These are phyloP conservation scores for Amaranthus hypochondriacus DNA, from an alignment of 148 eudicot genomes.

Conservation along the genomic window DNA sequence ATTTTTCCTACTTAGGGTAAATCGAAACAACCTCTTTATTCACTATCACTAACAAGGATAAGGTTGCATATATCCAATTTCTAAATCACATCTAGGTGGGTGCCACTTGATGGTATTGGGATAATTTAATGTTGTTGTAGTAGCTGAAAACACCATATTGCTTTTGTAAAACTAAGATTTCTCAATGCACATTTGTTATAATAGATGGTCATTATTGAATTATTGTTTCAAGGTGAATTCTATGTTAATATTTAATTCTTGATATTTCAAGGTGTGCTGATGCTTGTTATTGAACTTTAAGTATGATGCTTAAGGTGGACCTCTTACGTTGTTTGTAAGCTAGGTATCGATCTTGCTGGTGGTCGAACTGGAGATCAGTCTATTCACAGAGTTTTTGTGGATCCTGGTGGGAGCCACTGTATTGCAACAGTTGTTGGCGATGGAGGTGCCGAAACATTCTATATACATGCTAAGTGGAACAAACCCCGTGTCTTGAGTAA, in stretches of 20 bases:
- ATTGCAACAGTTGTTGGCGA: conserved; percentile 84
- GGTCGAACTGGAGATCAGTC: conserved; percentile 92
- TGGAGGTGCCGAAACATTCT: conserved; percentile 89
- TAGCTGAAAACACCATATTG: too few relatives aligned
- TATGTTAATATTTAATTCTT: not conserved
- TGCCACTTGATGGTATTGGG: too few relatives aligned
- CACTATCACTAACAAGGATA: too few relatives aligned
- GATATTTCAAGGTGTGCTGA: not conserved
- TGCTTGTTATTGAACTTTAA: not conserved
- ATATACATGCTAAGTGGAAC: conserved; percentile 88
- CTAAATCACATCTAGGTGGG: too few relatives aligned
- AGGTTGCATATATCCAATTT: too few relatives aligned
- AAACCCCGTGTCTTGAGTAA: conserved; percentile 74
- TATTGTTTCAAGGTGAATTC: not conserved
- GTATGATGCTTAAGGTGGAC: not conserved
- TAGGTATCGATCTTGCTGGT: conserved; percentile 85
- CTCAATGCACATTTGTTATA: too few relatives aligned
- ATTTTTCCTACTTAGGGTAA: too few relatives aligned
- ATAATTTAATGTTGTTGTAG: too few relatives aligned
- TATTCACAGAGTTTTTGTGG: conserved; percentile 86
- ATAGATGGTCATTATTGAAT: not conserved
- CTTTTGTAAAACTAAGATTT: too few relatives aligned
- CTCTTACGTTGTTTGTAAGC: conserved; percentile 10
- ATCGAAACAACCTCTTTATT: too few relatives aligned
- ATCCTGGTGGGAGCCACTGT: conserved; percentile 96